Evolutionary conservation across 148 eudicot species (phyloP).

Genomic region (Limonium bicolor): DNA sequence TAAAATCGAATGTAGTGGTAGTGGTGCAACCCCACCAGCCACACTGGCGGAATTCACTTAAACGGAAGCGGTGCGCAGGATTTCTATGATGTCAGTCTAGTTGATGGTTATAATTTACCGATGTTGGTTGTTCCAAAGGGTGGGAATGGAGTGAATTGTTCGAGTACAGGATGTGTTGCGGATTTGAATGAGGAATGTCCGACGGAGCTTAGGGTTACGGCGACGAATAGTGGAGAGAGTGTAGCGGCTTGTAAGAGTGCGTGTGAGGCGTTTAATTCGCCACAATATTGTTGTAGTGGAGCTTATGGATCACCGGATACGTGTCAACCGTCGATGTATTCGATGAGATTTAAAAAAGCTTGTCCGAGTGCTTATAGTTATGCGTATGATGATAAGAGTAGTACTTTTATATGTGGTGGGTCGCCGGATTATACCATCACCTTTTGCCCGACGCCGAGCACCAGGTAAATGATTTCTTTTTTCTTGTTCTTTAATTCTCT

Average conservation of each 20-base stretch:
- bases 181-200: constrained; percentile 45
- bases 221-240: background rate
- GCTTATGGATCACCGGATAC: constrained; percentile 38
- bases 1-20: no score
- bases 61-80: constrained; percentile 33
- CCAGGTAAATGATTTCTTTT: constrained; percentile 27
- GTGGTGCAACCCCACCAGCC: no score
- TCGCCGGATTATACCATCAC: constrained; percentile 45
- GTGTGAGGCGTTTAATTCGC: constrained; percentile 33
- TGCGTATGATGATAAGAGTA: constrained; percentile 66
- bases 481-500: background rate
- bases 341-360: constrained; percentile 45
- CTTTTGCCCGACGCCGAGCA: constrained; percentile 53
- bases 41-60: no score
- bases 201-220: constrained; percentile 21
- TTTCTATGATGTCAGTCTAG: constrained; percentile 68
- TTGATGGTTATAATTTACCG: constrained; percentile 72
- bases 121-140: constrained; percentile 48
- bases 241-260: constrained; percentile 62
- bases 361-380: constrained; percentile 78
- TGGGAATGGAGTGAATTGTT: constrained; percentile 43
- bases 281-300: constrained; percentile 49
- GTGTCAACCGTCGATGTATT: constrained; percentile 67
- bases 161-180: constrained; percentile 32
- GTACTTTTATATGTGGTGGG: constrained; percentile 68